A percentile compares a stretch with the other conserved stretches of the same genome.
phyloP scores from a whole-genome alignment of 768 basidiomycete genomes.

The Dacryopinax spathularia region DNA sequence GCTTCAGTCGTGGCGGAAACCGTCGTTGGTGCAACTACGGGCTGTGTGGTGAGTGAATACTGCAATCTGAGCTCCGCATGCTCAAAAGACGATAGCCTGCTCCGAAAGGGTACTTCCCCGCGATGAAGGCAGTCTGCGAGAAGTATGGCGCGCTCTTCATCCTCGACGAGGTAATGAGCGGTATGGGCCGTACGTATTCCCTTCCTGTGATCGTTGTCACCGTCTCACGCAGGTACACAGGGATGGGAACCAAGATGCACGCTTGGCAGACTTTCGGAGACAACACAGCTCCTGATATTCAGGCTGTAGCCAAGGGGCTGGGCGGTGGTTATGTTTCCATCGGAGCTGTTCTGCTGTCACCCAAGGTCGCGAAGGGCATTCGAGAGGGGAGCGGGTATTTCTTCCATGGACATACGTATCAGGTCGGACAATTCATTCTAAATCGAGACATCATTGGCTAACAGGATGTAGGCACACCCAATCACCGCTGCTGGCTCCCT shows the following conservation, averaged over 20 bases:
- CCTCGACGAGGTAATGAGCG: slow-evolving; percentile 84
- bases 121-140: slow-evolving; percentile 39
- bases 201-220: background rate
- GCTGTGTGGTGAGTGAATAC: slow-evolving; percentile 49
- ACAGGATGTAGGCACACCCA: slow-evolving; percentile 43
- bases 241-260: slow-evolving; percentile 67
- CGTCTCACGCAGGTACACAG: slow-evolving; percentile 23
- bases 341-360: slow-evolving; percentile 65
- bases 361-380: slow-evolving; percentile 55
- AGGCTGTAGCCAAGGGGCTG: slow-evolving; percentile 79
- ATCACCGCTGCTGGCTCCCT: slow-evolving; percentile 64
- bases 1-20: slow-evolving; percentile 63
- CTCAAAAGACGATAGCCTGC: background rate
- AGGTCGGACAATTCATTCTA: slow-evolving; percentile 30
- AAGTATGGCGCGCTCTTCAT: slow-evolving; percentile 45
- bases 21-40: slow-evolving; percentile 75
- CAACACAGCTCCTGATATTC: slow-evolving; percentile 63
- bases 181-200: slow-evolving; percentile 71
- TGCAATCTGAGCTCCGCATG: background rate
- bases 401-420: slow-evolving; percentile 72
- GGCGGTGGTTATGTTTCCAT: slow-evolving; percentile 82
- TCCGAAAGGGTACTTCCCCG: slow-evolving; percentile 5
- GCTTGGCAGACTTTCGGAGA: slow-evolving; percentile 78
- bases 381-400: slow-evolving; percentile 41
- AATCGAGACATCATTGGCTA: background rate